Conservation (phyloP, 1,139 yeast genomes). For the Meyerozyma smithsonii region DNA sequence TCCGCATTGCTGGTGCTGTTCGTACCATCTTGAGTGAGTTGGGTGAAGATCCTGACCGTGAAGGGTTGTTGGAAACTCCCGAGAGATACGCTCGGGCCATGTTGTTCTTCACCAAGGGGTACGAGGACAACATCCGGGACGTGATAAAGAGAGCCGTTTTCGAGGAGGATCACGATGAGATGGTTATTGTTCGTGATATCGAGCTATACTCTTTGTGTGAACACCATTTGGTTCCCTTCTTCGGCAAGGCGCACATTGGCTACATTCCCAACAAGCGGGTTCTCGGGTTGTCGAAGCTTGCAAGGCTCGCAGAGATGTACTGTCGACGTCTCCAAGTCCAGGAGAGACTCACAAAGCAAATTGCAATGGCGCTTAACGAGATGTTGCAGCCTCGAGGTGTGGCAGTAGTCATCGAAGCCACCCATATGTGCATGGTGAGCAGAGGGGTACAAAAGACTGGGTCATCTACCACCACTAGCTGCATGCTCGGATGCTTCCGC, state of each 20-base stretch:
- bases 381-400: constrained; percentile 93
- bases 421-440: constrained; percentile 99
- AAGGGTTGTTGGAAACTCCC: constrained; percentile 91
- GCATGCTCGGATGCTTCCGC: constrained; percentile 95
- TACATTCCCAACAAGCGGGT: constrained; percentile 94
- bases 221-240: constrained; percentile 95
- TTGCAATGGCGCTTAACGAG: constrained; percentile 92
- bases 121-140: constrained; percentile 85
- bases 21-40: constrained; percentile 74
- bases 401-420: constrained; percentile 95
- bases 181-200: constrained; percentile 96
- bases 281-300: constrained; percentile 89
- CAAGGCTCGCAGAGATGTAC: constrained; percentile 95
- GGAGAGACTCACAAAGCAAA: constrained; percentile 92
- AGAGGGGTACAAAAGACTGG: constrained; percentile 97
- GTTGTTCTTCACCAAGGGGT: constrained; percentile 93
- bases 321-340: constrained; percentile 94
- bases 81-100: constrained; percentile 95
- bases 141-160: constrained; percentile 94
- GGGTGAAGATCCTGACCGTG: constrained; percentile 88
- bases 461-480: constrained; percentile 87
- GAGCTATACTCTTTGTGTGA: constrained; percentile 92
- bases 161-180: constrained; percentile 97
- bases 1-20: constrained; percentile 81
- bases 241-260: constrained; percentile 94